Evolutionary conservation across 2,329 filamentous ascomycete genomes (phyloP), one percentile per base, ranked within the genome.

Genomic region (Verticillium nonalfalfae): DNA sequence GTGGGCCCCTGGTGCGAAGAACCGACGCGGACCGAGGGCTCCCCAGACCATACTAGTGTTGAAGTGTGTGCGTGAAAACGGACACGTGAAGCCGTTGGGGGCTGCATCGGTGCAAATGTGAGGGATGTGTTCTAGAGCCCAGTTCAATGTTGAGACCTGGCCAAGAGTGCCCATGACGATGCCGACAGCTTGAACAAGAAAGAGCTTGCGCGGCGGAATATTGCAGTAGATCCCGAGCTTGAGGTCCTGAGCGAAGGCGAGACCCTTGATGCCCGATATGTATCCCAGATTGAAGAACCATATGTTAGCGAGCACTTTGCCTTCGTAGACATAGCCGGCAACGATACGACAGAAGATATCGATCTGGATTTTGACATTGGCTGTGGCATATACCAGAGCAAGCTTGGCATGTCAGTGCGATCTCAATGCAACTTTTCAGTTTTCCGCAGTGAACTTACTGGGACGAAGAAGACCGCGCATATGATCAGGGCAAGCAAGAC

Each of bases 31-130:
- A 0, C 84, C 84, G 31, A 86, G 81, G 15, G 81, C 74, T 36
- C 84, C 84, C 82, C 81, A 84, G 59, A 84, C 78, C 55, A 84
- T 74, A 7, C 81, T 84, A 4, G 78, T 80, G 33, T 80, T 84
- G 71, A 85, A 86, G 69, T 76, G 70, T 7, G 74, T 72, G 38
- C 68, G 67, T 0, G 70, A 72, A 36, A 73, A 73, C 18, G 72
- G 72, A 39, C 72, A 74, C 1, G 66, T 79, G 70, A 83, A 86
- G 18, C 80, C 77, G 58, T 80, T 78, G 7, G 72, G 65, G 56
- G 81, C 76, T 9, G 78, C 66, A 2, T 67, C 62, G 0, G 71
- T 71, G 71, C 85, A 87, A 18, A 86, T 77, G 6, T 76, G 71
- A 0, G 73, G 66, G 62, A 87, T 85, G 59, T 80, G 72, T n/a